Percentiles rank a stretch among this genome's conserved stretches.
Conservation (phyloP, 2,329 filamentous ascomycete genomes). For the Aspergillus sp. region DNA sequence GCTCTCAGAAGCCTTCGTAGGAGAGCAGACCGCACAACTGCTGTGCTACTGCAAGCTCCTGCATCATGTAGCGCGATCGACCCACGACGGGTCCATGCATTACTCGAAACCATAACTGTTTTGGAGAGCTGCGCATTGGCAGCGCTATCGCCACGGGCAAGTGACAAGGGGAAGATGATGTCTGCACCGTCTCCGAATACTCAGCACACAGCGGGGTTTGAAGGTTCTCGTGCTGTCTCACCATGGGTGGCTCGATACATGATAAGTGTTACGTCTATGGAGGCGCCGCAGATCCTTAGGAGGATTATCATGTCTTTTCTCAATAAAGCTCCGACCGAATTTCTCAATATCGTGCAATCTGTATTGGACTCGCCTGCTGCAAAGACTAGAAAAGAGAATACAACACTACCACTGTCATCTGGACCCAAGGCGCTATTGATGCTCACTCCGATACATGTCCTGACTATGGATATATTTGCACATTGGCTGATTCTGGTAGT, state of each 20-base stretch:
- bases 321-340: slow-evolving; percentile 40
- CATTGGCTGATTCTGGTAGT: slow-evolving; percentile 39
- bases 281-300: slow-evolving; percentile 35
- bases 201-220: not conserved
- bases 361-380: slow-evolving; percentile 24
- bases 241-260: slow-evolving; percentile 42
- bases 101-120: slow-evolving; percentile 20
- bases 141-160: slow-evolving; percentile 17
- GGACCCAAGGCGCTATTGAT: not conserved
- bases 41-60: not conserved
- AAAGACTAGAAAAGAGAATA: not conserved
- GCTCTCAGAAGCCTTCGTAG: slow-evolving; percentile 16
- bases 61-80: not conserved
- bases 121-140: slow-evolving; percentile 26
- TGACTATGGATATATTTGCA: slow-evolving; percentile 31
- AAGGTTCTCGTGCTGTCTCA: slow-evolving; percentile 22
- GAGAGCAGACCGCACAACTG: slow-evolving; percentile 14
- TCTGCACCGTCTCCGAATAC: not conserved
- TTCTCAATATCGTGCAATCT: slow-evolving; percentile 39
- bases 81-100: slow-evolving; percentile 14
- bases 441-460: slow-evolving; percentile 16
- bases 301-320: slow-evolving; percentile 47
- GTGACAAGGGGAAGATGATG: not conserved
- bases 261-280: slow-evolving; percentile 38
- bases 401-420: not conserved